Base-by-base conservation (phyloP, 441 rosid genomes). In the Pelargonium australe region DNA sequence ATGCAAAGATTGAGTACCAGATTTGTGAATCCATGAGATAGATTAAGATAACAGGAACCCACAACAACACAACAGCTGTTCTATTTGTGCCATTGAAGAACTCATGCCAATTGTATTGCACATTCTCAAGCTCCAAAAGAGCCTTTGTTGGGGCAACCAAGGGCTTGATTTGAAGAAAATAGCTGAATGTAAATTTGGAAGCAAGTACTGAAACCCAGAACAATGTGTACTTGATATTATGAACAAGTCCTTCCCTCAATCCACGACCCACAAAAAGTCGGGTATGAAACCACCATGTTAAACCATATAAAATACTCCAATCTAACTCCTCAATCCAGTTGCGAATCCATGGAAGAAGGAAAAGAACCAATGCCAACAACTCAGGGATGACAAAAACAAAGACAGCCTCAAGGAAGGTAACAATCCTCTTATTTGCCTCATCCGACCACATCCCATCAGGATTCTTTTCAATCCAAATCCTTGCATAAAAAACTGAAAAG, bases 211-310 rank as follows among this genome's bases (percentile, higher is more conserved):
- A n/a, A 37, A 72, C 37, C 75, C 75, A 72, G 68, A 72, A 72
- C 41, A 72, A 28, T 40, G 57, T 37, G 61, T 72, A 72, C 64
- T 72, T 71, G 44, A 66, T 65, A 43, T 72, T 72, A 49, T 13
- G 13, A 13, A 49, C n/a, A 13, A 49, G 57, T 13, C 51, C 51
- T 45, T 45, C 51, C 51, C 74, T 71, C 11, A 71, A 68, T 12
- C 74, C 74, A 16, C 75, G 75, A 58, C 75, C 75, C 12, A 72
- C 75, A 47, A 72, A 72, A 45, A 45, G 66, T 60, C 75, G 64
- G 13, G 41, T 51, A 68, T 66, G 66, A 34, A 66, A 66, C 75
- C 65, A 17, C 75, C 65, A 55, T 16, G 61, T 55, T 17, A 55
- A 55, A 9, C 16, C 61, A 55, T 55, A 55, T 17, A 55, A 11